Conservation (phyloP, 73 alveolate species). For the Symbiodinium natans region DNA sequence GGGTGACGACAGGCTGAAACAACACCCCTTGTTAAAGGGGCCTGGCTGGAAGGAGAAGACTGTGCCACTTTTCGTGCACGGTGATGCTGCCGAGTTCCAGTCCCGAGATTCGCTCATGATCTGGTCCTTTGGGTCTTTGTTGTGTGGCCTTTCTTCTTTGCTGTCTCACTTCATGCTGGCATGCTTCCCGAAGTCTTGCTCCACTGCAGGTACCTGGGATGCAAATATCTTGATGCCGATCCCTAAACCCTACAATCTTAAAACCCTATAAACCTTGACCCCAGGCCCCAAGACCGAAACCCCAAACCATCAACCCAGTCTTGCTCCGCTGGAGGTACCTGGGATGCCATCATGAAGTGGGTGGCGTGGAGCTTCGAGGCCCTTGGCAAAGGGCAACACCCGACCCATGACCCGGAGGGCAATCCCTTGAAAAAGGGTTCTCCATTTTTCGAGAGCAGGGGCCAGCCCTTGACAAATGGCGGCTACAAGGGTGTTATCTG, state of each 20-base stretch:
- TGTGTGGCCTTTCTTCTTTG: no score
- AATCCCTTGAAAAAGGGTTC: slow-evolving; percentile 32
- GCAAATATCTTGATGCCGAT: no score
- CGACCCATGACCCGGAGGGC: background rate
- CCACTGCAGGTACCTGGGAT: slow-evolving; percentile 27
- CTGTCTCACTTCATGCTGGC: slow-evolving; percentile 35
- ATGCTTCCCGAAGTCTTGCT: slow-evolving; percentile 36
- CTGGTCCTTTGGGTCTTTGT: no score
- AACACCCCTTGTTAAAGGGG: slow-evolving; percentile 23
- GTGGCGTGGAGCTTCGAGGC: no score
- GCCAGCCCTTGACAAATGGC: slow-evolving; percentile 25
- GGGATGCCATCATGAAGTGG: no score
- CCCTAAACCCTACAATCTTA: no score
- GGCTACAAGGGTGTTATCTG: slow-evolving; percentile 34
- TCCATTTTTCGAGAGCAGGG: slow-evolving; percentile 6
- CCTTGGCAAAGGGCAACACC: slow-evolving; percentile 20
- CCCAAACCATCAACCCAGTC: no score
- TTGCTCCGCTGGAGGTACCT: no score
- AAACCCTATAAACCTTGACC: no score
- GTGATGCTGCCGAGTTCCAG: slow-evolving; percentile 39
- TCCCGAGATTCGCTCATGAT: background rate
- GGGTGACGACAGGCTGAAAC: background rate
- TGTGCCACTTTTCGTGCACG: slow-evolving; percentile 11
- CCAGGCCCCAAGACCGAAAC: no score
- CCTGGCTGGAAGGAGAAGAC: background rate